Evolutionary conservation across 768 basidiomycete species (phyloP), one percentile per base, ranked within the genome.

Genomic region (Lactarius evosmus): DNA sequence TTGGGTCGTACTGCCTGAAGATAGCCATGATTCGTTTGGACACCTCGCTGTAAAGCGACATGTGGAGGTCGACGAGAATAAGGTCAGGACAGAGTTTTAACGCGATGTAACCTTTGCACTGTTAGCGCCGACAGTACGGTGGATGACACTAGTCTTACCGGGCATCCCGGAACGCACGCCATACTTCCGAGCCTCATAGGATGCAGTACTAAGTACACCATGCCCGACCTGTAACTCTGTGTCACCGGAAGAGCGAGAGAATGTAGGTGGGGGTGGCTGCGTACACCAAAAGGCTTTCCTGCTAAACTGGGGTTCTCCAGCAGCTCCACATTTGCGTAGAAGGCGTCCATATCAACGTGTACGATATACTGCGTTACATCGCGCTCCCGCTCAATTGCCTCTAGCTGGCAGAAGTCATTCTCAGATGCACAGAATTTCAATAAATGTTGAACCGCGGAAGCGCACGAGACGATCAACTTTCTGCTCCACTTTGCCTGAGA

Each of bases 131-230:
- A 17, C 22, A 27, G 25, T 3, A n/a, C 22, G 11, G 60, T 46
- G 44, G 40, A 29, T 16, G 2, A 12, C 2, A 44, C 36, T 6
- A 22, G 27, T 70, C 79, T 66, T 69, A 90, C 91, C 83, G n/a
- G 96, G 85, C 97, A 98, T 98, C 32, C 93, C 96, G 5, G 94
- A 96, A 50, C 97, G 87, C 34, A 92, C 89, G 2, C 94, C 95
- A 68, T 81, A 93, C 72, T 89, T 93, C 51, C 95, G 82, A 7
- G 95, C 95, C 71, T 94, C 94, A 62, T 97, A 97, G 32, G 93
- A 91, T 11, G 95, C 94, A 0, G 96, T 98, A 12, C 83, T 85
- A 16, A 97, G 75, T 7, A 98, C 89, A 5, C 94, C 94, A 46
- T 82, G 78, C 49, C 93, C 93, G 19, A 96, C 95, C 80, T 78